Conservation (phyloP, 1,139 yeast species). For the Zygosaccharomyces pseudobailii region DNA sequence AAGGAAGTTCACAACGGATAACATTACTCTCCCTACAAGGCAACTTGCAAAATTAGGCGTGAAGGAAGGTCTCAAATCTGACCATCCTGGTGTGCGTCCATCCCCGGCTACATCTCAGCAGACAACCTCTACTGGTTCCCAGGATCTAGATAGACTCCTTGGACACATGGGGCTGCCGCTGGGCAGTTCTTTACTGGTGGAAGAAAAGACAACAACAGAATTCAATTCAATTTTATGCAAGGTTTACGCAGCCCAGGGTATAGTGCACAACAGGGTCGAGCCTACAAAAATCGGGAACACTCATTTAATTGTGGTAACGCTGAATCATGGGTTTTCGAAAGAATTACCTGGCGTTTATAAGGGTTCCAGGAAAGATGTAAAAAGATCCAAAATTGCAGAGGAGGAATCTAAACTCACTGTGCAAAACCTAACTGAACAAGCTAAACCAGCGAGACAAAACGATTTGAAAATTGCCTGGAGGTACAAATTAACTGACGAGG, state of each 20-base stretch:
- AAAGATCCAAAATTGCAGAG: conserved; percentile 52
- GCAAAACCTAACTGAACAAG: conserved; percentile 48
- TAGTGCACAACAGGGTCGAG: conserved; percentile 58
- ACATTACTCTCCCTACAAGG: conserved; percentile 16
- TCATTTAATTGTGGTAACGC: conserved; percentile 66
- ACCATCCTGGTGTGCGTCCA: conserved; percentile 64
- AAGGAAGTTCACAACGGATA: conserved; percentile 3
- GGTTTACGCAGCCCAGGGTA: conserved; percentile 74
- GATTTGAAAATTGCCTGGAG: conserved; percentile 87
- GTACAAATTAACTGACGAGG: conserved; percentile 55
- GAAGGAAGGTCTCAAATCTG: conserved; percentile 5
- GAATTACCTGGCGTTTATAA: conserved; percentile 78
- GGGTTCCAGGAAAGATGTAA: conserved; percentile 64
- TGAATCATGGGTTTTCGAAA: conserved; percentile 56
- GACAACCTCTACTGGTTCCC: conserved; percentile 71
- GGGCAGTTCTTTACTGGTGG: conserved; percentile 64
- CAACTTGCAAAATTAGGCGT: conserved; percentile 14
- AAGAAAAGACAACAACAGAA: conserved; percentile 88
- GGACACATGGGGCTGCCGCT: conserved; percentile 84
- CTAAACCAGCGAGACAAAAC: conserved; percentile 29
- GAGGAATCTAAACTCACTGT: conserved; percentile 65
- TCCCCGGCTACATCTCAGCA: conserved; percentile 72
- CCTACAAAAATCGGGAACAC: conserved; percentile 38
- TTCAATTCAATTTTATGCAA: conserved; percentile 71
- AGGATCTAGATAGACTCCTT: conserved; percentile 68